Conservation (phyloP, 305 asterid species). For the Fraxinus floribunda region DNA sequence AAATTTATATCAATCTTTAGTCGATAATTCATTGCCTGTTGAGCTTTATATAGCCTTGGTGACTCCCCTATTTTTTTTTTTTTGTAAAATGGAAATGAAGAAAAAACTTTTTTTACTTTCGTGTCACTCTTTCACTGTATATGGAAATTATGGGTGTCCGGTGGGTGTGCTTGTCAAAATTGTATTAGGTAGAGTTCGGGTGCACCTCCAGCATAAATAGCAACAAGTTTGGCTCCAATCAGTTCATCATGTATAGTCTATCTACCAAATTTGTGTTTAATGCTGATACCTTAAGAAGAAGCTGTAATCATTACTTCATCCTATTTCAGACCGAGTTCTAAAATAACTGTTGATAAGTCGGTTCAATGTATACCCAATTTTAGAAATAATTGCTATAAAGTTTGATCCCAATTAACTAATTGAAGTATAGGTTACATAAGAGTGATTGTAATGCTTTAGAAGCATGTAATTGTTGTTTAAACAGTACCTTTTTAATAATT, state of each 20-base stretch:
- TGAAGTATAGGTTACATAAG: not conserved
- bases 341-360: not conserved
- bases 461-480: not conserved
- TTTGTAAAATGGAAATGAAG: not conserved
- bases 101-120: not conserved
- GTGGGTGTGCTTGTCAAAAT: not conserved
- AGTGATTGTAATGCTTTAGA: not conserved
- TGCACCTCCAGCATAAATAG: not conserved
- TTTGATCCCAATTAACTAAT: not conserved
- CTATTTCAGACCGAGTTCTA: not conserved
- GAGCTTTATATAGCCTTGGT: not conserved
- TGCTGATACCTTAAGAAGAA: not conserved
- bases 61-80: not conserved
- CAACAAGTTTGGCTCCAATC: not conserved
- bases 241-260: not conserved
- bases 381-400: not conserved
- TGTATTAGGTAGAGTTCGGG: not conserved
- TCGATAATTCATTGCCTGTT: not conserved
- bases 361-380: not conserved
- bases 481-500: not conserved
- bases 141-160: not conserved
- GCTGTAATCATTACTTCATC: not conserved
- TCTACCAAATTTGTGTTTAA: not conserved
- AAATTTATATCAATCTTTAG: not conserved
- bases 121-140: not conserved